These are phyloP conservation scores for Metschnikowia proteae DNA, from an alignment of 805 yeast genomes.

Conservation along the genomic window DNA sequence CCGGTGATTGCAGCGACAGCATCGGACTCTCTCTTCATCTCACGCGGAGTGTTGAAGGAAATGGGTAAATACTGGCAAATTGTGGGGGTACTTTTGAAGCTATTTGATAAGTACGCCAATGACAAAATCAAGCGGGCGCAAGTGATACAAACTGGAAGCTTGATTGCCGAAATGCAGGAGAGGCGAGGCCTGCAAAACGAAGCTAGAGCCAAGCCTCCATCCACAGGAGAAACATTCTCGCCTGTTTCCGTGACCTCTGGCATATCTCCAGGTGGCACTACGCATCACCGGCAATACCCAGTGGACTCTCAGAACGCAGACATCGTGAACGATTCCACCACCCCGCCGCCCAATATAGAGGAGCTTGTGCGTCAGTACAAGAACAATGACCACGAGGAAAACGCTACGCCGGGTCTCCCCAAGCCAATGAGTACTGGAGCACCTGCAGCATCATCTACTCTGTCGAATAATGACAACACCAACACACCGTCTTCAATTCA, in stretches of 20 bases:
- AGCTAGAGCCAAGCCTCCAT: not conserved
- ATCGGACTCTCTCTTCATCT: slow-evolving; percentile 37
- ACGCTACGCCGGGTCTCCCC: not conserved
- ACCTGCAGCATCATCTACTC: not conserved
- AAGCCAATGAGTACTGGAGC: slow-evolving; percentile 1
- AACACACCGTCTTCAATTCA: slow-evolving; percentile 36
- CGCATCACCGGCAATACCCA: not conserved
- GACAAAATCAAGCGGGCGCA: slow-evolving; percentile 40
- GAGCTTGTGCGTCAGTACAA: slow-evolving; percentile 34
- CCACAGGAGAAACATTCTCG: not conserved
- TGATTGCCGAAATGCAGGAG: slow-evolving; percentile 39
- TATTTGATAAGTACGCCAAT: slow-evolving; percentile 42
- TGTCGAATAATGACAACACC: slow-evolving; percentile 15
- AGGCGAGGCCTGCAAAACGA: slow-evolving; percentile 6
- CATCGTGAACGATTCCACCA: not conserved
- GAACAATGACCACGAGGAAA: slow-evolving; percentile 11
- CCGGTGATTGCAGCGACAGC: slow-evolving; percentile 41
- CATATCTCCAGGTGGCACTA: slow-evolving; percentile 8
- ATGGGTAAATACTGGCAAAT: slow-evolving; percentile 38
- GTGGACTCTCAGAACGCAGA: not conserved
- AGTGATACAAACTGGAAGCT: slow-evolving; percentile 37
- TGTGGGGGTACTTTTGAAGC: slow-evolving; percentile 33
- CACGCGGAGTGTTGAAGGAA: slow-evolving; percentile 37
- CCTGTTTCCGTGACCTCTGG: slow-evolving; percentile 4
- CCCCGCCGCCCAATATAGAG: slow-evolving; percentile 25